Evolutionary conservation across 2,329 filamentous ascomycete genomes (phyloP), one percentile per base, ranked within the genome.

Genomic region (Xylariaceae sp.): DNA sequence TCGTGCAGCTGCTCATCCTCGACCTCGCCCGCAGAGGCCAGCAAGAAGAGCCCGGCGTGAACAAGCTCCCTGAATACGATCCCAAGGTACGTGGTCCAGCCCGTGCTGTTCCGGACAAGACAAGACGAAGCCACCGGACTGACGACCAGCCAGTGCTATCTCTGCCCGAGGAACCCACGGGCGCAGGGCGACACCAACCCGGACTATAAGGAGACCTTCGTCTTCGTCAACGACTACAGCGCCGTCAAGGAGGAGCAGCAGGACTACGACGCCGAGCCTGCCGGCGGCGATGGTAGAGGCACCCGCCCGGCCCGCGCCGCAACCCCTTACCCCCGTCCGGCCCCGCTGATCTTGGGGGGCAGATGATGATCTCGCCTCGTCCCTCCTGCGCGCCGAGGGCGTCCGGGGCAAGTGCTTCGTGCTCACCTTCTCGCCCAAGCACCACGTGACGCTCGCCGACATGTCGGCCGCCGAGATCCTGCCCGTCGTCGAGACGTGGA

Each of bases 361-460:
- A n/a, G n/a, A n/a, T n/a, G n/a, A n/a, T n/a, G 83, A 80, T 49
- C 67, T 89, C 21, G 79, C 85, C 32, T 80, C 80, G 6, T 68
- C 81, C 19, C 76, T 98, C 24, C 77, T 98, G 23, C 77, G 77
- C 49, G 90, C 87, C 16, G 78, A 93, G 55, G 72, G 86, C 7
- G 89, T 94, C 36, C 95, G 85, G 32, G 92, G 92, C 43, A 90
- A 90, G 66, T 98, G 92, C 68, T 96, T 94, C 60, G 92, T 98
- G 36, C 74, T 98, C 34, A 94, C 89, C 37, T 98, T 98, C 63
- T 92, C 88, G 6, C 79, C 87, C 3, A 79, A 80, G 44, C 92
- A 98, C 62, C 83, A 95, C 59, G 65, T 93, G 39, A 98, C 92
- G 3, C 77, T 98, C 18, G 90, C 92, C 42, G 92, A 98, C 56